phyloP scores from a whole-genome alignment of 306 rosid species.

The Lathyrus aphaca region DNA sequence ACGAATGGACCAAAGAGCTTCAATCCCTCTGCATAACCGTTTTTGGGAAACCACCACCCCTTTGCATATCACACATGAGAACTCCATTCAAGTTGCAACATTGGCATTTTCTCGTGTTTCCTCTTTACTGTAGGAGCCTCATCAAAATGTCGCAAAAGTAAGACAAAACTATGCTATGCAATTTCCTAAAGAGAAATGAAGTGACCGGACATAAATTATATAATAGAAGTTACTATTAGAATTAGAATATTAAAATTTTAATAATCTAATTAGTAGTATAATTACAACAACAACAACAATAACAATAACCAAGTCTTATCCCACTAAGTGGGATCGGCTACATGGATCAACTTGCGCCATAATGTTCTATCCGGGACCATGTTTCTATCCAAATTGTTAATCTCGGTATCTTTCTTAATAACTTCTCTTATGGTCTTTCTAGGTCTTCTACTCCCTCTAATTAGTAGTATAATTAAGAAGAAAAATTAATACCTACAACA shows the following conservation, averaged over 20 bases:
- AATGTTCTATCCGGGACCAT: no score
- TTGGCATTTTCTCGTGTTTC: neutral
- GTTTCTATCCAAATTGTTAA: no score
- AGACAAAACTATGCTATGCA: neutral
- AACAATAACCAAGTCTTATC: no score
- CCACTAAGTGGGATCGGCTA: no score
- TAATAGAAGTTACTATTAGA: neutral
- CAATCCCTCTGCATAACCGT: neutral
- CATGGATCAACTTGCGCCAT: no score
- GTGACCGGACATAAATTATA: constrained; percentile 15
- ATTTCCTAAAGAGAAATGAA: constrained; percentile 8
- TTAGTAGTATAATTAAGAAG: constrained; percentile 2
- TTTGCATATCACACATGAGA: constrained; percentile 23
- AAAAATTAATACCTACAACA: constrained; percentile 55
- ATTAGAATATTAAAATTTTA: constrained; percentile 22
- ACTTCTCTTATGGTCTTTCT: no score
- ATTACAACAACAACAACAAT: neutral
- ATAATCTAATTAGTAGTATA: constrained; percentile 18
- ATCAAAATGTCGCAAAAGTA: constrained; percentile 10
- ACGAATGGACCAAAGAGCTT: neutral
- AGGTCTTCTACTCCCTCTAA: neutral
- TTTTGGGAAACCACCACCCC: neutral
- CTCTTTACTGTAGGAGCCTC: neutral
- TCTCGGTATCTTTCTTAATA: no score
- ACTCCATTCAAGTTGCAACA: constrained; percentile 10